Evolutionary conservation across 352 stramenopile genomes (phyloP), one percentile per base, ranked within the genome.

Genomic region (Phytophthora citrophthora): DNA sequence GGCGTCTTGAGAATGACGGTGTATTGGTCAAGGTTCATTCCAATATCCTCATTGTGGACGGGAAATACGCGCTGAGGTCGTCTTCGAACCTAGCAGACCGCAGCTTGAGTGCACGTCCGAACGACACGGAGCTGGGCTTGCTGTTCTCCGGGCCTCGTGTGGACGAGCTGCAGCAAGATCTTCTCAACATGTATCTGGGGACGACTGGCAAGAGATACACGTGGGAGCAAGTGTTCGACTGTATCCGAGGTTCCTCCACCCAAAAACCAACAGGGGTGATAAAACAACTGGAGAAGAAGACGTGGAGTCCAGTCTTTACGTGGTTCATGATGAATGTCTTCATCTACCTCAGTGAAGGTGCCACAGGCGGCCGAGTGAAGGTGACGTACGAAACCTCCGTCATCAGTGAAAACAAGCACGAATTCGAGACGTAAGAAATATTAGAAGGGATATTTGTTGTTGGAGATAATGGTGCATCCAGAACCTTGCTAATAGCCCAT

Each of bases 291-390:
- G 49, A 76, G 27, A 90, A 89, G 70, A 72, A 76, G 29, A 34
- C 48, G 2, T 93, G 81, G 82, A 91, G 70, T 53, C 79, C 82
- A 8, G 63, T 93, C 29, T 60, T 88, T 43, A 91, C 85, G 55
- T 91, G 82, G 82, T 91, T 91, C 53, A 64, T 91, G 40, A 91
- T 93, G 85, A 89, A 85, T 41, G 16, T 88, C 13, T 93, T 93
- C 55, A 89, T 93, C 45, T 91, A 87, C 56, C 66, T 70, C 8
- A 93, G 85, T 59, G 85, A 91, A 72, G 85, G 85, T 26, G 85
- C 85, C 8, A 93, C 85, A 3, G 85, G 85, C 13, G 82, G 85
- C 5, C 65, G 85, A 15, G 56, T 81, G 51, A 88, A 89, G 36
- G 85, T 93, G 34, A 86, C 72, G 2, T 93, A 90, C 61, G 40